Evolutionary conservation across 345 rosid genomes (phyloP), one percentile per base, ranked within the genome.

Genomic region (Eucalyptus curtisii): DNA sequence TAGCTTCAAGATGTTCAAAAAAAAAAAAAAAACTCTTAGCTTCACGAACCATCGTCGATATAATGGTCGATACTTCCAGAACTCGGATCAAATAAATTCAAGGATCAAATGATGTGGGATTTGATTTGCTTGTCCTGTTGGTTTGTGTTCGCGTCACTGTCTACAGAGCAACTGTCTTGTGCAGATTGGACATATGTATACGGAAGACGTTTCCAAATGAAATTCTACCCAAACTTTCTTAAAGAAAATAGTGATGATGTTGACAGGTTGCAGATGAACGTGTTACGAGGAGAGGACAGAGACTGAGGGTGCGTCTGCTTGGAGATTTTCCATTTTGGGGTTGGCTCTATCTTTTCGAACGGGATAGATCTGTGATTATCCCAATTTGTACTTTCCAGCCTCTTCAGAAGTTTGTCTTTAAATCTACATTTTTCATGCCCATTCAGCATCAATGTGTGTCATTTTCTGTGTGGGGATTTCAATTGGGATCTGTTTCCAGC

Each of bases 251-350:
- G 24, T 10, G 47, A 27, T 90, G 89, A 48, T 88, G 84, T 85
- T 42, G 27, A 88, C 92, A 93, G 97, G 97, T 94, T 68, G 96
- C 89, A 16, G 96, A 94, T 91, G 96, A 95, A 92, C 94, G 94
- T 86, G 90, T 94, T 66, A 91, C 91, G 93, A 93, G 96, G 90
- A 86, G 95, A 24, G 61, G 61, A 91, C 89, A 49, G 97, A 95
- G 1, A 59, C 68, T 0, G 2, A 59, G 68, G 33, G 68, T 59
- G n/a, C 4, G 31, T 59, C 12, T 57, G 47, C n/a, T 30, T 20
- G 44, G 76, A 68, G 3, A 49, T 27, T 71, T 25, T 45, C 42
- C 45, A 16, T n/a, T 48, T 52, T 61, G n/a, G 25, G 19, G 88
- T 15, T 52, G 76, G 45, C 45, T 71, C 3, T 19, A 37, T 71